Conservation (phyloP, 2,329 filamentous ascomycete genomes). For the Epichloe baconii region DNA sequence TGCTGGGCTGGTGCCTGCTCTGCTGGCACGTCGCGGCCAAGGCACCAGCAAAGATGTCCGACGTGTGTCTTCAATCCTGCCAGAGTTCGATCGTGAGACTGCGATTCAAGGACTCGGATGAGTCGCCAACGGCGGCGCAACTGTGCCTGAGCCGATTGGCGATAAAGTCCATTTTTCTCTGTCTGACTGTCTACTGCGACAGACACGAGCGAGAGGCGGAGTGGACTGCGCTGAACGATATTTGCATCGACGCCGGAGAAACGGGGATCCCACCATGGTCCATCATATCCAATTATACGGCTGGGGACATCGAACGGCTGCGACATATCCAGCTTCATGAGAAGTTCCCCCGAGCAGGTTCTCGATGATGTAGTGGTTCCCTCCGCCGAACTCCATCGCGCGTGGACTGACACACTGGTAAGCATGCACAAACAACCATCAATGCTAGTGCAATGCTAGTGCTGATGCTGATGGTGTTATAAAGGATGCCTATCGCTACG, state of each 20-base stretch:
- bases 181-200: conserved; percentile 23
- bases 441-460: neutral
- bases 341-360: neutral
- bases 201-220: conserved; percentile 12
- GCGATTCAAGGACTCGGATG: conserved; percentile 19
- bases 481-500: conserved; percentile 19
- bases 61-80: conserved; percentile 21
- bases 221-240: conserved; percentile 19
- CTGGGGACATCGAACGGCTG: conserved; percentile 18
- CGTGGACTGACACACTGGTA: conserved; percentile 27
- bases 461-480: neutral
- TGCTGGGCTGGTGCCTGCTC: conserved; percentile 3
- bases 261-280: conserved; percentile 21
- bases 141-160: conserved; percentile 18
- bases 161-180: conserved; percentile 24
- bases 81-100: conserved; percentile 14
- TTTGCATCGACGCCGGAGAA: conserved; percentile 16
- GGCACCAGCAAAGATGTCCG: neutral
- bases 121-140: conserved; percentile 7
- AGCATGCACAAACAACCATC: conserved; percentile 1
- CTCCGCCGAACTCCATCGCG: conserved; percentile 17
- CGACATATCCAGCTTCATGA: conserved; percentile 18
- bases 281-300: conserved; percentile 22
- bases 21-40: neutral
- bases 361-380: conserved; percentile 23